These are phyloP conservation scores for Phoma herbarum DNA, from an alignment of 2,329 filamentous ascomycete species.

Conservation along the genomic window DNA sequence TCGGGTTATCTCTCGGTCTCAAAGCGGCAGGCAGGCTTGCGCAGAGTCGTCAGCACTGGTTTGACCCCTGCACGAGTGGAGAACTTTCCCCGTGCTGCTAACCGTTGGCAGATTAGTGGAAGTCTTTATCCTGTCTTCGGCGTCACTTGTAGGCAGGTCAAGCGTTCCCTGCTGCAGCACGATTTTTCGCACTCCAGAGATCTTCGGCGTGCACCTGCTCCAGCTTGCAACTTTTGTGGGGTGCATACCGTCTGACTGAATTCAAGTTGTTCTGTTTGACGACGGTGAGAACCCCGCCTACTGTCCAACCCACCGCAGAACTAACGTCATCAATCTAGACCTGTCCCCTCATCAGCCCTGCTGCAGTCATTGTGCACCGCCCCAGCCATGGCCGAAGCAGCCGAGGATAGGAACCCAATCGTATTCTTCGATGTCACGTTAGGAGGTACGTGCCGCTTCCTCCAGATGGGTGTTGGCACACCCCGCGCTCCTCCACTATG, in stretches of 20 bases:
- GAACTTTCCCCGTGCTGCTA: conserved; percentile 11
- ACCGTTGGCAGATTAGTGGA: conserved; percentile 3
- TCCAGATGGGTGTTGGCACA: conserved; percentile 21
- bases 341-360: conserved; percentile 20
- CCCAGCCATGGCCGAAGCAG: conserved; percentile 47
- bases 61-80: conserved; percentile 16
- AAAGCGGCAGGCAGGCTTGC: conserved; percentile 22
- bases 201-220: conserved; percentile 24
- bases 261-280: conserved; percentile 6
- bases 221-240: conserved; percentile 13
- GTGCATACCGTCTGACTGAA: conserved; percentile 11
- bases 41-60: conserved; percentile 14
- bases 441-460: conserved; percentile 66
- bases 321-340: conserved; percentile 34
- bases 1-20: conserved; percentile 18
- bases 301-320: conserved; percentile 16
- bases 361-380: conserved; percentile 36
- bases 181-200: conserved; percentile 25
- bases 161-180: conserved; percentile 23
- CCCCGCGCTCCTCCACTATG: conserved; percentile 20
- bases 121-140: conserved; percentile 17
- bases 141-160: conserved; percentile 23
- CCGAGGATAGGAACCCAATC: conserved; percentile 55
- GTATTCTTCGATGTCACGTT: conserved; percentile 83
- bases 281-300: conserved; percentile 20